These are phyloP conservation scores for Stellera chamaejasme DNA, from an alignment of 345 rosid species.

Conservation along the genomic window DNA sequence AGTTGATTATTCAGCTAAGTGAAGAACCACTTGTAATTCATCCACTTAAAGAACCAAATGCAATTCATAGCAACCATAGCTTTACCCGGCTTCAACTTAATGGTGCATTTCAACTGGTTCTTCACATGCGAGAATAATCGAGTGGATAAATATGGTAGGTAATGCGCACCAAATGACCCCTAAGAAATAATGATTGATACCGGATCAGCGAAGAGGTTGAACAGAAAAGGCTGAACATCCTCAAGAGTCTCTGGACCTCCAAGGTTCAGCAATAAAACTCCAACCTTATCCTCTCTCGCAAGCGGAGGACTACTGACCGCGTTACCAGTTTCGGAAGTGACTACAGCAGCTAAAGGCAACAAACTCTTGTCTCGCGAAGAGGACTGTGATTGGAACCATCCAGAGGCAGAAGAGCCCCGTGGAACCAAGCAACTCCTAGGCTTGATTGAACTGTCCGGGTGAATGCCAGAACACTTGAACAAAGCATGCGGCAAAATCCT, in stretches of 20 bases:
- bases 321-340: conserved; percentile 40
- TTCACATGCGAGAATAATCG: too few species aligned
- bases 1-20: too few species aligned
- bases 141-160: too few species aligned
- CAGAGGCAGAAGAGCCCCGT: conserved; percentile 20
- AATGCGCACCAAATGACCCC: too few species aligned
- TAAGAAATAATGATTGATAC: conserved; percentile 18
- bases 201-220: conserved; percentile 97
- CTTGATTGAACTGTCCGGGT: conserved; percentile 18
- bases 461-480: conserved; percentile 25
- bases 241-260: conserved; percentile 99
- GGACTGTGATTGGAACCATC: conserved; percentile 25
- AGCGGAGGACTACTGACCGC: conserved; percentile 24
- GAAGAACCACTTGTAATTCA: too few species aligned
- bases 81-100: too few species aligned
- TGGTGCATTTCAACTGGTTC: too few species aligned
- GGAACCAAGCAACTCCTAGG: conserved; percentile 17
- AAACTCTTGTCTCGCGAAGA: conserved; percentile 17
- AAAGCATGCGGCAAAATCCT: conserved; percentile 38
- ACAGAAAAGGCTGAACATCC: conserved; percentile 95
- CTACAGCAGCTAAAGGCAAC: conserved; percentile 46
- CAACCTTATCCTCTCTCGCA: conserved; percentile 51
- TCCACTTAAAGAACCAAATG: too few species aligned
- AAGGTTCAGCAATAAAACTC: conserved; percentile 86
- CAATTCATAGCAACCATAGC: too few species aligned